Evolutionary conservation across 164 flowering plant species (phyloP).

Genomic region (Houttuynia cordata): DNA sequence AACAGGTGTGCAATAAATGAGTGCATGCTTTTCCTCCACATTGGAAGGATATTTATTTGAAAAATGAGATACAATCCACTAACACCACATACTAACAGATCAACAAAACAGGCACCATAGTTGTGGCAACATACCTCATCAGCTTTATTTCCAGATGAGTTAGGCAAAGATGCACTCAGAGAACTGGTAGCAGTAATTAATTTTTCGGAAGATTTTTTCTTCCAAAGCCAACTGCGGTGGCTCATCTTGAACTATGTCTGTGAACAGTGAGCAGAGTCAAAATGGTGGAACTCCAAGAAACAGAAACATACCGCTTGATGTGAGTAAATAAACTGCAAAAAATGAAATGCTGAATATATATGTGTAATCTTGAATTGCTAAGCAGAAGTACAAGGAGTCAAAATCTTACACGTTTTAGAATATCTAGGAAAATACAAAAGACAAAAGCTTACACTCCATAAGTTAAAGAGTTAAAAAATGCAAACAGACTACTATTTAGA

Average conservation of each 20-base stretch:
- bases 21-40: not conserved
- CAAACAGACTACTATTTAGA: too few species aligned
- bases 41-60: not conserved
- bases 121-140: slow-evolving; percentile 34
- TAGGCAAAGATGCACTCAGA: slow-evolving; percentile 28
- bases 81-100: not conserved
- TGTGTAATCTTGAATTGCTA: too few species aligned
- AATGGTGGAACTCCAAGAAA: not conserved
- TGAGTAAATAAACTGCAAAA: too few species aligned
- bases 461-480: too few species aligned
- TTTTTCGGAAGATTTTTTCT: slow-evolving; percentile 84
- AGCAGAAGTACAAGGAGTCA: too few species aligned
- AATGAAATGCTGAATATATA: too few species aligned
- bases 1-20: too few species aligned
- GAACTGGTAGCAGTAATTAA: slow-evolving; percentile 29
- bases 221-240: slow-evolving; percentile 96
- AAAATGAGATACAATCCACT: too few species aligned
- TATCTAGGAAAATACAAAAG: too few species aligned
- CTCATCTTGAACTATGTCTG: slow-evolving; percentile 35
- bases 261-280: not conserved
- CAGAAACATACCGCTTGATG: too few species aligned
- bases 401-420: too few species aligned
- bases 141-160: slow-evolving; percentile 29
- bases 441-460: too few species aligned
- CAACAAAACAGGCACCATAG: not conserved